Evolutionary conservation across 176 grass and related monocot genomes (phyloP).

Genomic region (Leersia perrieri): DNA sequence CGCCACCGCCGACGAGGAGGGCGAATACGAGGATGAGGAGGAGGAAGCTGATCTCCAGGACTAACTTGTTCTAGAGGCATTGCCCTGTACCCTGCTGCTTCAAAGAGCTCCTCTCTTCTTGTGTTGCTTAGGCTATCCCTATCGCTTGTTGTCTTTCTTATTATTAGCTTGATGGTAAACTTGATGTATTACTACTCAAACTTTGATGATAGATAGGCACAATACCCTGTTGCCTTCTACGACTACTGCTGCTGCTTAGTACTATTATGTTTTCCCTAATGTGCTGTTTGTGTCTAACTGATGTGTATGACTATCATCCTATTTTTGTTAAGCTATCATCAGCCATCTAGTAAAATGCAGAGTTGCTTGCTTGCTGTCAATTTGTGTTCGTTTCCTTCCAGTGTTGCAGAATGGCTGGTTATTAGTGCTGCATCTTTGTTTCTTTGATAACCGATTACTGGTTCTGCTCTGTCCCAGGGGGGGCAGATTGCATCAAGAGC

Average conservation of each 20-base stretch:
- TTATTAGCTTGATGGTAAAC: not conserved
- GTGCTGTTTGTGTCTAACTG: not conserved
- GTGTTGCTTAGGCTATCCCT: not conserved
- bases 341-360: not conserved
- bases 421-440: not conserved
- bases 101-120: not conserved
- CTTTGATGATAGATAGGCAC: not conserved
- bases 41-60: slow-evolving; percentile 45
- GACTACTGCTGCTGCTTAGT: not conserved
- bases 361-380: not conserved
- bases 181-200: not conserved
- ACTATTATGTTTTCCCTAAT: not conserved
- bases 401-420: not conserved
- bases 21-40: slow-evolving; percentile 52
- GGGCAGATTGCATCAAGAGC: too few relatives aligned
- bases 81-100: not conserved
- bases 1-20: slow-evolving; percentile 52
- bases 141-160: slow-evolving; percentile 9
- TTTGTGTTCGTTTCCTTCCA: not conserved
- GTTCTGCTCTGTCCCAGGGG: too few relatives aligned
- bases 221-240: slow-evolving; percentile 45
- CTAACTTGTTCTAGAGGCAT: too few relatives aligned
- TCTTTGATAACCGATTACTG: too few relatives aligned
- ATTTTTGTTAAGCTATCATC: not conserved
- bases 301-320: not conserved